Percentiles rank a stretch among this genome's conserved stretches.
These are phyloP conservation scores for Colletotrichum eleusines DNA, from an alignment of 2,329 filamentous ascomycete species.

Conservation along the genomic window DNA sequence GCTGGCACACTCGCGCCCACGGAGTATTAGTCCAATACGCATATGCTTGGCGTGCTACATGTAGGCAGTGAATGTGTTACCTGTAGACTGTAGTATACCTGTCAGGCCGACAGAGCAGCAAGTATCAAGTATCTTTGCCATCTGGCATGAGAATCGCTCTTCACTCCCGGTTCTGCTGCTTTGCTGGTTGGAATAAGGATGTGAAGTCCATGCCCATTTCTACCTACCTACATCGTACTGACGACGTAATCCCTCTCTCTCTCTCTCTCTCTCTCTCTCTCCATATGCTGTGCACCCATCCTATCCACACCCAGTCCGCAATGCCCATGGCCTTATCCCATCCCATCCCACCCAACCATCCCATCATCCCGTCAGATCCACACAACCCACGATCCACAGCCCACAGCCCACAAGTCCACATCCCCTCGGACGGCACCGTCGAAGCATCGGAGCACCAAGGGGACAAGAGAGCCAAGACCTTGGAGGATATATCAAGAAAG, in stretches of 20 bases:
- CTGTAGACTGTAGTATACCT: too few relatives aligned
- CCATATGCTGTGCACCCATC: constrained; percentile 28
- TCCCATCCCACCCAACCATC: constrained; percentile 28
- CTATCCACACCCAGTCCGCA: not conserved
- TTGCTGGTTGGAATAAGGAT: constrained; percentile 19
- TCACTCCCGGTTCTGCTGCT: constrained; percentile 9
- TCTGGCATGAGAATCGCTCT: constrained; percentile 26
- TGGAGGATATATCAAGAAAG: constrained; percentile 40
- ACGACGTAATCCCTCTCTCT: not conserved
- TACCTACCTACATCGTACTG: too few relatives aligned
- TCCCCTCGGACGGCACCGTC: constrained; percentile 26
- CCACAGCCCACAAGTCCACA: constrained; percentile 22
- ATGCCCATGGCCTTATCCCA: constrained; percentile 19
- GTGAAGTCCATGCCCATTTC: constrained; percentile 24
- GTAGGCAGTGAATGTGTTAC: too few relatives aligned
- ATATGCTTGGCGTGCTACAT: too few relatives aligned
- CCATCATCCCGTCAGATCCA: constrained; percentile 24
- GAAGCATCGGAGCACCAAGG: not conserved
- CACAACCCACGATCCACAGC: constrained; percentile 5
- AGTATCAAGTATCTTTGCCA: not conserved
- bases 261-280: constrained; percentile 16
- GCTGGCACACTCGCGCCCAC: not conserved
- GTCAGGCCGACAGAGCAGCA: not conserved
- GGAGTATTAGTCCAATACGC: not conserved
- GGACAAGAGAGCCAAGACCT: constrained; percentile 29